phyloP scores from a whole-genome alignment of 306 rosid genomes.

The Vigna reflexopilosa region DNA sequence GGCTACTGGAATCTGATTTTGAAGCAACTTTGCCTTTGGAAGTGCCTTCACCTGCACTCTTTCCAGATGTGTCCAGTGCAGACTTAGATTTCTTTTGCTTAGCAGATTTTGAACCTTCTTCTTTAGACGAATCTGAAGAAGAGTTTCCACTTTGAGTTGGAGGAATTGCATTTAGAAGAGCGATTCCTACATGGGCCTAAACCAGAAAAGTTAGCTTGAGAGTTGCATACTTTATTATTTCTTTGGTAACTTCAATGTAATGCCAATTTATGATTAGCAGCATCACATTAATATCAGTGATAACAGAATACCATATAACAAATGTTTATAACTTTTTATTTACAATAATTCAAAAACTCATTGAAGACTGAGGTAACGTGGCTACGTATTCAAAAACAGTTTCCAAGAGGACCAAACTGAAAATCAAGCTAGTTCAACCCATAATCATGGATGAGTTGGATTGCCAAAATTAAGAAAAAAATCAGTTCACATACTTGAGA shows the following conservation, averaged over 20 bases:
- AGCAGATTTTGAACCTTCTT: constrained; percentile 63
- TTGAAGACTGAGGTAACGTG: neutral
- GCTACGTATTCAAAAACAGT: constrained; percentile 9
- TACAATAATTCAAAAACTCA: constrained; percentile 14
- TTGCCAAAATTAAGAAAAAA: neutral
- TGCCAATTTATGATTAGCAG: constrained; percentile 38
- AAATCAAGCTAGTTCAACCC: neutral
- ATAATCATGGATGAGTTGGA: neutral
- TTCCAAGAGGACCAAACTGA: constrained; percentile 15
- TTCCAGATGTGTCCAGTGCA: constrained; percentile 65
- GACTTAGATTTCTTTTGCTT: constrained; percentile 75
- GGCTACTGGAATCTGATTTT: constrained; percentile 55
- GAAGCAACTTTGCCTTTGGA: constrained; percentile 61
- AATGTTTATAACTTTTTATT: neutral
- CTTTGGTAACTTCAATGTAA: constrained; percentile 26
- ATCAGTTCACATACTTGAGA: neutral
- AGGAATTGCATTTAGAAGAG: constrained; percentile 83
- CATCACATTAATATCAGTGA: constrained; percentile 2
- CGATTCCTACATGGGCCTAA: constrained; percentile 97
- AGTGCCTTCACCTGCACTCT: constrained; percentile 74
- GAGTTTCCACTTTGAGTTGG: constrained; percentile 67
- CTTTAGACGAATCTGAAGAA: constrained; percentile 63
- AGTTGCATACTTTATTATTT: constrained; percentile 23
- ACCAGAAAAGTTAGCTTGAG: constrained; percentile 47
- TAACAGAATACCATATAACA: neutral